phyloP scores from a whole-genome alignment of 306 rosid genomes.

The Argentina anserina region DNA sequence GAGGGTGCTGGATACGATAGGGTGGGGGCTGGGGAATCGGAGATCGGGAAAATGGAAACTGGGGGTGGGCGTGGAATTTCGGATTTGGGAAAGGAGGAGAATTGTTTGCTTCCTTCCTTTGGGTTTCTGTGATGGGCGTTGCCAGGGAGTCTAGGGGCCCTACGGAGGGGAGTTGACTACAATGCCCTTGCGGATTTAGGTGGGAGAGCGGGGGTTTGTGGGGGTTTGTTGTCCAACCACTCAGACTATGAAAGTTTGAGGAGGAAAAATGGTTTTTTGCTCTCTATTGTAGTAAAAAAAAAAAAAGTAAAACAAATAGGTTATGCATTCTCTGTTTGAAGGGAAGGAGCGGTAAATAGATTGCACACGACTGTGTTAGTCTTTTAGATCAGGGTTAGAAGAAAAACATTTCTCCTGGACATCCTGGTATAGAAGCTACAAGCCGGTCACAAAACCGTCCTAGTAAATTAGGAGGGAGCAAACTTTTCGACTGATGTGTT shows the following conservation, averaged over 20 bases:
- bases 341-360: too few relatives aligned
- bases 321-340: too few relatives aligned
- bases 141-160: neutral
- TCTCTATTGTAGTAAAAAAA: too few relatives aligned
- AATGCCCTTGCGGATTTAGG: neutral
- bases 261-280: neutral
- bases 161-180: neutral
- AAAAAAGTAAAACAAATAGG: too few relatives aligned
- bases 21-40: neutral
- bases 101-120: neutral
- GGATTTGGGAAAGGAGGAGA: neutral
- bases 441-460: too few relatives aligned
- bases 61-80: neutral
- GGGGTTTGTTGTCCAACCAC: neutral
- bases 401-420: too few relatives aligned
- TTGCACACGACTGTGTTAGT: too few relatives aligned
- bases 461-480: too few relatives aligned
- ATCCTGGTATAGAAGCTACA: too few relatives aligned
- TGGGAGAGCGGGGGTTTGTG: neutral
- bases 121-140: slow-evolving; percentile 16
- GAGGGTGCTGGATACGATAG: neutral
- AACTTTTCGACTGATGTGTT: too few relatives aligned
- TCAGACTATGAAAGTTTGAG: too few relatives aligned
- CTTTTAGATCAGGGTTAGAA: too few relatives aligned
- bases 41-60: slow-evolving; percentile 13